Conservation (phyloP, 2,329 filamentous ascomycete genomes). For the Trichoderma brevicompactum region DNA sequence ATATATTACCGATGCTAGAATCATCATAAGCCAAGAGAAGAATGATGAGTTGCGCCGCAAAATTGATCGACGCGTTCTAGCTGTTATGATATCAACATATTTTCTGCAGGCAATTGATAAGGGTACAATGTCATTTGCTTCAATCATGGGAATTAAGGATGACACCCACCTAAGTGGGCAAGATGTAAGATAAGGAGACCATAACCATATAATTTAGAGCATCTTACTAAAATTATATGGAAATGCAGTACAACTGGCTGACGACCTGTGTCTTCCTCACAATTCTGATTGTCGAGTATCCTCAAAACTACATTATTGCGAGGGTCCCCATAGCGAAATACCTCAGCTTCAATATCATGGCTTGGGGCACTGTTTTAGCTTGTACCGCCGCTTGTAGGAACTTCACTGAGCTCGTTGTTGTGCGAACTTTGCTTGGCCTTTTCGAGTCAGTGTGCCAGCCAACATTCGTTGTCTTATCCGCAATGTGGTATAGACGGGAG, state of each 20-base stretch:
- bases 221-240: not conserved
- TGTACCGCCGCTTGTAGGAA: slow-evolving; percentile 15
- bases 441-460: slow-evolving; percentile 23
- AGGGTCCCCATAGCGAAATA: slow-evolving; percentile 18
- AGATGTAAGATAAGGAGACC: slow-evolving; percentile 1
- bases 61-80: slow-evolving; percentile 18
- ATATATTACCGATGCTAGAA: slow-evolving; percentile 8
- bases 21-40: slow-evolving; percentile 15
- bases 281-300: slow-evolving; percentile 18
- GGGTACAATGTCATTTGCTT: slow-evolving; percentile 23
- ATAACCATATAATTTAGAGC: too few species aligned
- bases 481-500: slow-evolving; percentile 23
- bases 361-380: slow-evolving; percentile 16
- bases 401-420: not conserved
- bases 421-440: slow-evolving; percentile 17
- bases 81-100: slow-evolving; percentile 14
- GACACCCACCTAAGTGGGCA: slow-evolving; percentile 8
- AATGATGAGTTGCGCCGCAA: slow-evolving; percentile 12
- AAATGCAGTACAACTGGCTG: slow-evolving; percentile 13
- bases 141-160: slow-evolving; percentile 15
- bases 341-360: slow-evolving; percentile 20
- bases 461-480: slow-evolving; percentile 13
- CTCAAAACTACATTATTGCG: slow-evolving; percentile 20
- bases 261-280: slow-evolving; percentile 21
- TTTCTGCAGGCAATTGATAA: slow-evolving; percentile 21